Evolutionary conservation across 257 asterid species (phyloP).

Genomic region (Ophiorrhiza pumila): DNA sequence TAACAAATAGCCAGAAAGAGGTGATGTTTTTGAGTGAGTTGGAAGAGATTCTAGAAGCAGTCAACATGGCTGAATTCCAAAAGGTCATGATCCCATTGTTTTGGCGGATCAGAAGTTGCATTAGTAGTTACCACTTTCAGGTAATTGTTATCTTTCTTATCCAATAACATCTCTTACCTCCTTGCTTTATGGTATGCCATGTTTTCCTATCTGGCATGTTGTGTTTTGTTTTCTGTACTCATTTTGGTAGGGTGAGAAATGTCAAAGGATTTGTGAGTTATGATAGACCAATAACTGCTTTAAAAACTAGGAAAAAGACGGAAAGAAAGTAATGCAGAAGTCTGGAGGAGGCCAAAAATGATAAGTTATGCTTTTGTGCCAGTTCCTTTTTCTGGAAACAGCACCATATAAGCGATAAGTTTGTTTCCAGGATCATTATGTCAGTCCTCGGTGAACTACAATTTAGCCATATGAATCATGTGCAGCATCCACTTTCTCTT

Average conservation of each 20-base stretch:
- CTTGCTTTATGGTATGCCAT: constrained; percentile 13
- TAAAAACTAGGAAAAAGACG: neutral
- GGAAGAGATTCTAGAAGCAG: constrained; percentile 76
- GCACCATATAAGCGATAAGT: neutral
- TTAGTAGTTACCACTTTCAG: constrained; percentile 79
- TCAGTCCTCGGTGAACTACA: neutral
- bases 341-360: neutral
- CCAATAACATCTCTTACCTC: neutral
- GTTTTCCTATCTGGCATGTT: neutral
- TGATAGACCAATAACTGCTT: neutral
- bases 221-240: neutral
- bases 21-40: constrained; percentile 83
- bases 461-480: neutral
- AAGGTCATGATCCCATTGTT: constrained; percentile 74
- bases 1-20: constrained; percentile 83
- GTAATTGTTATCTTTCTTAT: constrained; percentile 31
- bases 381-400: neutral
- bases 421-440: neutral
- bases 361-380: neutral
- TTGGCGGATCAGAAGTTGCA: constrained; percentile 64
- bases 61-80: constrained; percentile 67
- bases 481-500: neutral
- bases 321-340: neutral
- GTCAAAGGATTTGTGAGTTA: neutral
- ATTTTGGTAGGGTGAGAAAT: neutral